A percentile compares a stretch with the other conserved stretches of the same genome.
Evolutionary conservation across 163 green algal species (phyloP).

Genomic region (Scenedesmus sp.): DNA sequence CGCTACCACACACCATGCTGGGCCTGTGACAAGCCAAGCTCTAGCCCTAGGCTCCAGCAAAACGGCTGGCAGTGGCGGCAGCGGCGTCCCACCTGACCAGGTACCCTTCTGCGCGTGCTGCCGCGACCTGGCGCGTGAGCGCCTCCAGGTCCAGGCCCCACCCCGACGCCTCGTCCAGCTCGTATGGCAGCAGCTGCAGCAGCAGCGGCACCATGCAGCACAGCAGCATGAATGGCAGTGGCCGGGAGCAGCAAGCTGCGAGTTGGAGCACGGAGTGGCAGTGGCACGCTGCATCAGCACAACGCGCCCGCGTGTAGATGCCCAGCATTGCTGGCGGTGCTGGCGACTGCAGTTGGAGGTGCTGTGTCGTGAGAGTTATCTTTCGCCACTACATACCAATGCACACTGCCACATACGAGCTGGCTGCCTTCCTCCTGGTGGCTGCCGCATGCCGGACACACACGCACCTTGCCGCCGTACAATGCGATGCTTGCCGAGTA

Average conservation of each 20-base stretch:
- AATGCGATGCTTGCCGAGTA: slow-evolving; percentile 78
- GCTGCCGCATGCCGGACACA: background rate
- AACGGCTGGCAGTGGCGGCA: background rate
- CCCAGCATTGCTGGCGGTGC: no score
- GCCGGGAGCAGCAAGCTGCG: slow-evolving; percentile 58
- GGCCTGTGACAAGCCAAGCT: no score
- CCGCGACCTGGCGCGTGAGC: slow-evolving; percentile 57
- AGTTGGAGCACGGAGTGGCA: slow-evolving; percentile 55
- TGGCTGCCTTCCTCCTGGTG: background rate
- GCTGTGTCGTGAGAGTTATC: no score
- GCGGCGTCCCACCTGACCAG: background rate
- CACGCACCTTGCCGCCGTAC: slow-evolving; percentile 16
- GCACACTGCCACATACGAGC: slow-evolving; percentile 32
- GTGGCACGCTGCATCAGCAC: slow-evolving; percentile 14
- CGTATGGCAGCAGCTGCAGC: slow-evolving; percentile 87
- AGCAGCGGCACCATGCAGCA: slow-evolving; percentile 20
- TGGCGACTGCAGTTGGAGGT: no score
- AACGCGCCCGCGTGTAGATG: no score
- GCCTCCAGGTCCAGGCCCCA: slow-evolving; percentile 85
- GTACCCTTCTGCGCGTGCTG: slow-evolving; percentile 26
- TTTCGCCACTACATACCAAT: no score
- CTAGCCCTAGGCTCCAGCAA: no score
- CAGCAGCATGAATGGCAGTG: background rate
- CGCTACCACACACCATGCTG: no score
- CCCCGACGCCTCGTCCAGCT: slow-evolving; percentile 83